Evolutionary conservation across 148 eudicot species (phyloP).

Genomic region (Pharnaceum exiguum): DNA sequence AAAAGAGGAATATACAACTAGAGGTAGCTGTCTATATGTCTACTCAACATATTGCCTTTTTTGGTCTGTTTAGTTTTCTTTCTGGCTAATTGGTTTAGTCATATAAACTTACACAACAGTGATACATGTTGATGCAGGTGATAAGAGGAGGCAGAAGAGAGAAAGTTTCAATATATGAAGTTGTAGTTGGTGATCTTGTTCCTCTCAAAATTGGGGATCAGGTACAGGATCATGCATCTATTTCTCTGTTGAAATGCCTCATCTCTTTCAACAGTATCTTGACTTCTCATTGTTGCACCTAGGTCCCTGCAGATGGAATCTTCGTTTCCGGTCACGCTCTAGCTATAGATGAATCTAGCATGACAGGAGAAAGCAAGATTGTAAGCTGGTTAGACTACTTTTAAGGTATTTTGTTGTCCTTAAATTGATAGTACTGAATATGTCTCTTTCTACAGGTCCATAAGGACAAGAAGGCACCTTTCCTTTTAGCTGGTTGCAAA

Average conservation of each 20-base stretch:
- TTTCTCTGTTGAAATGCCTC: neutral
- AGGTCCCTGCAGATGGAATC: constrained; percentile 95
- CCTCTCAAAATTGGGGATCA: constrained; percentile 97
- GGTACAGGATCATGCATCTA: constrained; percentile 28
- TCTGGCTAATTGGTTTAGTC: neutral
- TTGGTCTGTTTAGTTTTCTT: neutral
- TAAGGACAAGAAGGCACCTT: constrained; percentile 68
- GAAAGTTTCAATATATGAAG: constrained; percentile 69
- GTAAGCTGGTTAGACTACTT: constrained; percentile 49
- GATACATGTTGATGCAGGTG: constrained; percentile 38
- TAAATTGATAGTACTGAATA: constrained; percentile 7
- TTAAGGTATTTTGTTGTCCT: neutral
- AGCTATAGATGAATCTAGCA: constrained; percentile 92
- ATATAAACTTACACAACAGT: neutral
- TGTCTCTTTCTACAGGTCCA: constrained; percentile 45
- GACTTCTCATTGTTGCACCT: neutral
- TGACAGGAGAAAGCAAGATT: constrained; percentile 98
- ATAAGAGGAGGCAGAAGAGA: constrained; percentile 89
- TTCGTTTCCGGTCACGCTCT: constrained; percentile 71
- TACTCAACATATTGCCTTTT: neutral
- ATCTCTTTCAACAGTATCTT: neutral
- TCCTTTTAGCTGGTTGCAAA: constrained; percentile 88
- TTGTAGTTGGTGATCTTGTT: constrained; percentile 85
- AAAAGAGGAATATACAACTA: constrained; percentile 75
- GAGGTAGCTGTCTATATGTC: constrained; percentile 44